Evolutionary conservation across 352 stramenopile genomes (phyloP).

Genomic region (Plasmopara viticola): DNA sequence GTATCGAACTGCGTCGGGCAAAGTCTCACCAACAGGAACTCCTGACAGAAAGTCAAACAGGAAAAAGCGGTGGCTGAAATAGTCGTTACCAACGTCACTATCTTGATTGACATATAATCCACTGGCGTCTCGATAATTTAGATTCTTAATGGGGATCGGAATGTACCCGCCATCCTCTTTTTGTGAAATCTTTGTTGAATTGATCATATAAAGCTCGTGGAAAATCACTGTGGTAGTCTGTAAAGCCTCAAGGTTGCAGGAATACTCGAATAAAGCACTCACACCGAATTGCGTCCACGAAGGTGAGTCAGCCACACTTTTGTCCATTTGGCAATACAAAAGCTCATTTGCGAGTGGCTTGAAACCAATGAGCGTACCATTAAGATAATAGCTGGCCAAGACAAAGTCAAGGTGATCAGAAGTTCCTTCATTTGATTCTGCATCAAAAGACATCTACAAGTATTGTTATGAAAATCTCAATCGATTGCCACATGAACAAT

Average conservation of each 20-base stretch:
- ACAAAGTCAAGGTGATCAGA: constrained; percentile 76
- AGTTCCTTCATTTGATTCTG: constrained; percentile 31
- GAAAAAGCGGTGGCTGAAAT: constrained; percentile 89
- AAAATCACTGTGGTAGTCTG: constrained; percentile 45
- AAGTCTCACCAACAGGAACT: constrained; percentile 35
- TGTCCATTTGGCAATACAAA: constrained; percentile 55
- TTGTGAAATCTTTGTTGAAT: constrained; percentile 45
- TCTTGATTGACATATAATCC: constrained; percentile 81
- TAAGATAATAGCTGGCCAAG: constrained; percentile 81
- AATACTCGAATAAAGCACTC: constrained; percentile 45
- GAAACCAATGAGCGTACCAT: constrained; percentile 82
- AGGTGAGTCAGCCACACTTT: constrained; percentile 14
- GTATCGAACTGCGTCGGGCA: constrained; percentile 60
- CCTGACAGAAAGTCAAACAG: constrained; percentile 84
- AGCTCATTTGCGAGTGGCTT: constrained; percentile 69
- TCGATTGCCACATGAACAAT: not conserved
- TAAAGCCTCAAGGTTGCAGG: constrained; percentile 61
- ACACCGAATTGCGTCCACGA: constrained; percentile 83
- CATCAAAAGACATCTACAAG: constrained; percentile 79
- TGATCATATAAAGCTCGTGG: constrained; percentile 90
- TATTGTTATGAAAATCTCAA: not conserved
- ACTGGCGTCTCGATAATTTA: constrained; percentile 70
- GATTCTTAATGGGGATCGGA: constrained; percentile 84
- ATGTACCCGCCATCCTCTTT: constrained; percentile 52
- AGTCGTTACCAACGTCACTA: constrained; percentile 69